Percentiles rank a stretch among this genome's conserved stretches.
Conservation (phyloP, 1,284 basidiomycete species). For the Trametes versicolor region DNA sequence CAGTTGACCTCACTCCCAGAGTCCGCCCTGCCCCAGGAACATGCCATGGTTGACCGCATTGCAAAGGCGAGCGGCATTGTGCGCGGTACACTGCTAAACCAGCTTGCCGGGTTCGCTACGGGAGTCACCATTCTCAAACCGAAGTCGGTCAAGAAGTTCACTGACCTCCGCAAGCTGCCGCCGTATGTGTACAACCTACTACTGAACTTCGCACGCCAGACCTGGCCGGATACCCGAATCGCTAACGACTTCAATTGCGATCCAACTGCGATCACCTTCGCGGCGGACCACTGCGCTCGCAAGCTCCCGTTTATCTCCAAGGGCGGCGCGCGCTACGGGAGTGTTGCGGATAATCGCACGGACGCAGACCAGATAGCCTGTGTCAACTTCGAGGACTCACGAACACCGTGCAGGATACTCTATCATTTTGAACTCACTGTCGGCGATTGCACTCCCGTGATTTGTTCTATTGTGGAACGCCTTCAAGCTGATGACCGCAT, state of each 20-base stretch:
- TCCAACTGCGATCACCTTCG: neutral
- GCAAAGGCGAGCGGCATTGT: neutral
- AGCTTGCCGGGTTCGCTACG: conserved; percentile 2
- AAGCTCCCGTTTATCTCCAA: conserved; percentile 9
- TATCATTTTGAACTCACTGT: conserved; percentile 14
- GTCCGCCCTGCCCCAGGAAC: neutral
- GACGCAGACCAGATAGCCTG: conserved; percentile 8
- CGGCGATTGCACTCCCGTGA: neutral
- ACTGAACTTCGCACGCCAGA: neutral
- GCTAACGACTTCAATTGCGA: conserved; percentile 3
- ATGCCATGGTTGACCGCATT: conserved; percentile 2
- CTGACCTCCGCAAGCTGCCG: conserved; percentile 7
- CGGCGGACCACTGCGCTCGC: neutral
- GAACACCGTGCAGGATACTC: conserved; percentile 7
- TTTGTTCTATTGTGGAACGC: conserved; percentile 14
- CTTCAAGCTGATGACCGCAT: conserved; percentile 11
- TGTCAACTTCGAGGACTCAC: conserved; percentile 12
- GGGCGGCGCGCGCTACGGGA: conserved; percentile 8
- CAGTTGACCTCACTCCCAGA: conserved; percentile 10
- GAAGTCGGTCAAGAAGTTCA: neutral
- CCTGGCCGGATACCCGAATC: neutral
- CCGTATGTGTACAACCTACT: conserved; percentile 4
- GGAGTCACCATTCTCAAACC: neutral
- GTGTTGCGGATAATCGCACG: conserved; percentile 1
- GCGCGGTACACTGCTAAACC: conserved; percentile 7